Evolutionary conservation across 73 alveolate species (phyloP).

Genomic region (Paramecium tetraurelia): DNA sequence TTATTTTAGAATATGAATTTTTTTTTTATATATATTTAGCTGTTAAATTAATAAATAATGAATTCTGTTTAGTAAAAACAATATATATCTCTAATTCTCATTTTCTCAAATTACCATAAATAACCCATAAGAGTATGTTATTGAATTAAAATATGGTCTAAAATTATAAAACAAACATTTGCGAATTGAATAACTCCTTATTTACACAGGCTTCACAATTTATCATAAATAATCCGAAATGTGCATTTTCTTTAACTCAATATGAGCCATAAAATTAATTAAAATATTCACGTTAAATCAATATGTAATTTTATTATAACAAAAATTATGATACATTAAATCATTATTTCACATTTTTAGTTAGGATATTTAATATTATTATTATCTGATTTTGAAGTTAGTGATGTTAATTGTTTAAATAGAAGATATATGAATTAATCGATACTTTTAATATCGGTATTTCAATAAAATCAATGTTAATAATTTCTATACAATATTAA

Average conservation of each 20-base stretch:
- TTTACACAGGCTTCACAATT: not conserved
- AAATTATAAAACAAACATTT: too few relatives aligned
- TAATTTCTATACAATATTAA: not conserved
- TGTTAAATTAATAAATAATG: not conserved
- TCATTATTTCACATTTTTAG: not conserved
- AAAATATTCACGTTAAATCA: not conserved
- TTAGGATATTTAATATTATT: not conserved
- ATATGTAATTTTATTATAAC: not conserved
- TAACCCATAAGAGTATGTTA: too few relatives aligned
- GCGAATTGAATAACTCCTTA: not conserved
- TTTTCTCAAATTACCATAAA: not conserved
- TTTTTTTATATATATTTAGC: not conserved
- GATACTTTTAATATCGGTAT: not conserved
- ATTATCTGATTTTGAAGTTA: not conserved
- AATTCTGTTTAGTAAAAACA: not conserved
- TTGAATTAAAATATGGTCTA: too few relatives aligned
- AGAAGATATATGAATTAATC: not conserved
- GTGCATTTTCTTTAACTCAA: not conserved
- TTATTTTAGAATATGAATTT: too few relatives aligned
- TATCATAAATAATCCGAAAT: not conserved
- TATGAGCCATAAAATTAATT: not conserved
- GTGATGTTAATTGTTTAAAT: not conserved
- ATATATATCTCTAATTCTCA: not conserved
- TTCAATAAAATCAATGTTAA: not conserved
- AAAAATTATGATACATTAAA: not conserved